Evolutionary conservation across 1,139 yeast species (phyloP), one percentile per base, ranked within the genome.

Genomic region (Debaryomyces coudertii): DNA sequence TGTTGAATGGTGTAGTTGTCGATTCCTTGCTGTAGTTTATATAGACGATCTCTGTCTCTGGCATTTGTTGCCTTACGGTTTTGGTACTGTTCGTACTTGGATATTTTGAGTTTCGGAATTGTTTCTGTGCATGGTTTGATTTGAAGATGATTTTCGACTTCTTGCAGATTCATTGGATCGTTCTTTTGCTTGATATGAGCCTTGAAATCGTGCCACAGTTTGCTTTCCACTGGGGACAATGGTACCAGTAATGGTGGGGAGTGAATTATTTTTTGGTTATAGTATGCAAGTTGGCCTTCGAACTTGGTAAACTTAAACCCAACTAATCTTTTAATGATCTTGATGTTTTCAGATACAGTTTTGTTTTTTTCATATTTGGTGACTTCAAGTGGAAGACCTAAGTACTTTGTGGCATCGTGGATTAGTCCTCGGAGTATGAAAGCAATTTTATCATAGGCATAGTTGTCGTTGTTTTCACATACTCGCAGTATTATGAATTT

Each of bases 271-370:
- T 39, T 18, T 28, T 15, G 30, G 30, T 53, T 54, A 7, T 46
- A 35, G 31, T 52, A 53, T 6, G 58, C 47, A 3, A 57, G 49
- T 28, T 47, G 50, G 1, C 66, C 68, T 47, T 64, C 69, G 16
- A 64, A 45, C 6, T 47, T 45, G 15, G 46, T 53, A 25, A 65
- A 39, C 7, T 34, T 45, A 9, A 47, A 39, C 1, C 63, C 58
- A 4, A 63, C 55, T 2, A 68, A 47, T 39, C 67, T 49, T 33
- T 65, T 52, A 38, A 68, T 41, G 5, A 68, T 68, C 40, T 62
- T 60, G 51, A 63, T 65, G 47, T 61, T 56, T 43, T 70, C 74
- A 1, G 68, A 58, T 5, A 56, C 45, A n/a, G 27, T 15, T 39
- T 36, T 42, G 31, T 20, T 36, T 18, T 42, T 28, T 4, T 44